Conservation (phyloP, 2,329 filamentous ascomycete species). For the Bipolaris gigantea region DNA sequence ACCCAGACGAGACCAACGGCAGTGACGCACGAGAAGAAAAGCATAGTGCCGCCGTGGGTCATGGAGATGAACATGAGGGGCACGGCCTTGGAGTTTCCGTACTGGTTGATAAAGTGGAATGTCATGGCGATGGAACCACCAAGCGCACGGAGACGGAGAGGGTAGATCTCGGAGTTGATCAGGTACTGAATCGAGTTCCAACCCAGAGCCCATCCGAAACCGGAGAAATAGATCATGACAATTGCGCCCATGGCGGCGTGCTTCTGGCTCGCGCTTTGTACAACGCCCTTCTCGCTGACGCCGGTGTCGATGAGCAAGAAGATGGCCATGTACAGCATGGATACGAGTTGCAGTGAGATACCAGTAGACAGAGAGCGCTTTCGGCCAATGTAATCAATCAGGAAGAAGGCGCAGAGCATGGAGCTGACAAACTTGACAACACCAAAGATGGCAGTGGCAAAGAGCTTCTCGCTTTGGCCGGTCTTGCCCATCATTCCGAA, state of each 20-base stretch:
- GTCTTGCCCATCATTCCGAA: constrained; percentile 72
- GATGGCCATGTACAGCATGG: constrained; percentile 59
- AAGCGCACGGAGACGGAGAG: constrained; percentile 70
- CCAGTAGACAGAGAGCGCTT: constrained; percentile 60
- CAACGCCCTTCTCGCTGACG: constrained; percentile 53
- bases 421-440: constrained; percentile 71
- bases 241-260: constrained; percentile 64
- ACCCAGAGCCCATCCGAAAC: constrained; percentile 46
- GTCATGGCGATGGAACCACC: constrained; percentile 75
- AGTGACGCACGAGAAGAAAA: constrained; percentile 72
- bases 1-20: constrained; percentile 70
- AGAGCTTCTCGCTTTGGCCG: constrained; percentile 68
- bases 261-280: constrained; percentile 54
- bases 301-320: constrained; percentile 63
- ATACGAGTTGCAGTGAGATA: constrained; percentile 52
- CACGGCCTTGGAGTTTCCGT: constrained; percentile 72
- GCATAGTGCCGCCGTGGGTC: constrained; percentile 69
- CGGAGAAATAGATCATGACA: constrained; percentile 64
- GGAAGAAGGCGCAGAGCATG: constrained; percentile 71
- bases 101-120: constrained; percentile 77
- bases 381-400: constrained; percentile 77
- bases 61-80: constrained; percentile 71
- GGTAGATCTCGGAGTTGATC: constrained; percentile 76
- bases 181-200: constrained; percentile 82
- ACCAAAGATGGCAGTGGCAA: constrained; percentile 75